Conservation (phyloP, 345 rosid species). For the Salix dunnii region DNA sequence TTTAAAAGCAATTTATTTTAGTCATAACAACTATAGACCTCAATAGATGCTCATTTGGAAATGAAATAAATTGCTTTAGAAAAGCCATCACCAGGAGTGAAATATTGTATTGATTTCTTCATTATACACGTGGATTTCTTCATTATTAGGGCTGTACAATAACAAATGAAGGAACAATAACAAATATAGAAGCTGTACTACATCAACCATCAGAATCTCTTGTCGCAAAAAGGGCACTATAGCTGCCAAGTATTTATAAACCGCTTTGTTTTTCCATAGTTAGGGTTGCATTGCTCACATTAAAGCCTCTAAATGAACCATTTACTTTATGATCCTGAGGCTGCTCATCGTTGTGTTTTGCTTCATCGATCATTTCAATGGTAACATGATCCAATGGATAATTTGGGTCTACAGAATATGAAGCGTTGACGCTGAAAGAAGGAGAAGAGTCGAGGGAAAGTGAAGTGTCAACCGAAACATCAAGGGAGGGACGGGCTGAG, state of each 20-base stretch:
- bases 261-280: neutral
- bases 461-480: constrained; percentile 14
- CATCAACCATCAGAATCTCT: neutral
- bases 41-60: too few relatives aligned
- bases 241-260: neutral
- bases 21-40: too few relatives aligned
- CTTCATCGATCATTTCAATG: constrained; percentile 16
- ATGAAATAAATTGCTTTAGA: too few relatives aligned
- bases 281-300: neutral
- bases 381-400: constrained; percentile 4
- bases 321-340: constrained; percentile 3
- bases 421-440: constrained; percentile 30
- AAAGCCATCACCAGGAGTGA: too few relatives aligned
- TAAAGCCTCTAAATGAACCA: constrained; percentile 36
- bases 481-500: constrained; percentile 1
- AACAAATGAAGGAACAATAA: neutral
- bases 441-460: constrained; percentile 24
- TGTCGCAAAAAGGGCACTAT: neutral
- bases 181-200: neutral
- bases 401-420: constrained; percentile 1
- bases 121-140: too few relatives aligned
- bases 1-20: too few relatives aligned
- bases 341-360: neutral
- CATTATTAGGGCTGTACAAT: too few relatives aligned
- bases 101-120: too few relatives aligned